Percentiles rank a stretch among this genome's conserved stretches.
These are phyloP conservation scores for Suaeda aralocaspica DNA, from an alignment of 148 eudicot genomes.

Conservation along the genomic window DNA sequence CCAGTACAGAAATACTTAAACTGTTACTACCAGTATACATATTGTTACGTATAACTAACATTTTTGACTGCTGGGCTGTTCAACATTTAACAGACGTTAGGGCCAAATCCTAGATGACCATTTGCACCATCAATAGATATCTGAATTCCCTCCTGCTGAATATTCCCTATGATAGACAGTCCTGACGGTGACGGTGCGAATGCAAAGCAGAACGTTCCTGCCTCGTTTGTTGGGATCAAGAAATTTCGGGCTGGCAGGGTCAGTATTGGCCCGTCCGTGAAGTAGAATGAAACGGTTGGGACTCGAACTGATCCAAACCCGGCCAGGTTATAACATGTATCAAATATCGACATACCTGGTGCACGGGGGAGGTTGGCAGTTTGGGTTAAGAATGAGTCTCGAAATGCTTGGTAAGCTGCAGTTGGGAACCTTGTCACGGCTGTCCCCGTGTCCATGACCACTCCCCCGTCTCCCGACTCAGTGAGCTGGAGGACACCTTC, in stretches of 20 bases:
- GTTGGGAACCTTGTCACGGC: slow-evolving; percentile 76
- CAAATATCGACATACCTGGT: slow-evolving; percentile 52
- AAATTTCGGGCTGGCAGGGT: slow-evolving; percentile 85
- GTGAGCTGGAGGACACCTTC: slow-evolving; percentile 39
- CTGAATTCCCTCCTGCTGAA: slow-evolving; percentile 95
- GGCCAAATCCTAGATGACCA: slow-evolving; percentile 88
- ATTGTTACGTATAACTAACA: too few relatives aligned
- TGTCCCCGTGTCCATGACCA: slow-evolving; percentile 86
- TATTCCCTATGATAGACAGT: slow-evolving; percentile 77
- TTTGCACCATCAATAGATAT: slow-evolving; percentile 73
- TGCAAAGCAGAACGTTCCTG: slow-evolving; percentile 84
- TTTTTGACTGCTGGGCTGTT: too few relatives aligned
- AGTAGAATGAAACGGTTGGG: slow-evolving; percentile 84
- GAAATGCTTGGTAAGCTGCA: slow-evolving; percentile 57
- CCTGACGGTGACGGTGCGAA: slow-evolving; percentile 70
- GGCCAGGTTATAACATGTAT: slow-evolving; percentile 71
- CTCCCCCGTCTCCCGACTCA: slow-evolving; percentile 63
- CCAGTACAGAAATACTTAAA: too few relatives aligned
- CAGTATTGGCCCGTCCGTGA: slow-evolving; percentile 64
- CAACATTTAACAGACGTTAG: slow-evolving; percentile 76
- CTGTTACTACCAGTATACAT: too few relatives aligned
- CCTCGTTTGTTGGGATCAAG: slow-evolving; percentile 68
- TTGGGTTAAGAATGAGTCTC: slow-evolving; percentile 55
- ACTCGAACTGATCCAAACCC: slow-evolving; percentile 73
- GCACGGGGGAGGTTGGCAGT: slow-evolving; percentile 60